A percentile compares a stretch with the other conserved stretches of the same genome.
phyloP scores from a whole-genome alignment of 2,329 filamentous ascomycete genomes.

The Septoria linicola region DNA sequence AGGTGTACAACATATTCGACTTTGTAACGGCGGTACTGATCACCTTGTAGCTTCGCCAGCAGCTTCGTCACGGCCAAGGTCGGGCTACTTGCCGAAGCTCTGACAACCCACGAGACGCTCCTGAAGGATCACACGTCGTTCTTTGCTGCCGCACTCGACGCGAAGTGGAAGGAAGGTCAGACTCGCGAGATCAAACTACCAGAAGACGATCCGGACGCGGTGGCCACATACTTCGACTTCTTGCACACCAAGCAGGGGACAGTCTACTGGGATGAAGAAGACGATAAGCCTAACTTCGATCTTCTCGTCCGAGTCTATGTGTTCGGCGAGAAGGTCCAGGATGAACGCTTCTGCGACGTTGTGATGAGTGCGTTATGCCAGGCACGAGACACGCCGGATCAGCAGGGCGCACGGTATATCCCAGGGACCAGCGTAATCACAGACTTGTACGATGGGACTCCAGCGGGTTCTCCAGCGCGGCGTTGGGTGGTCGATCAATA shows the following conservation, averaged over 20 bases:
- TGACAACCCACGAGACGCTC: conserved; percentile 13
- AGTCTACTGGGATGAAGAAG: neutral
- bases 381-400: neutral
- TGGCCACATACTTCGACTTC: conserved; percentile 9
- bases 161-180: conserved; percentile 15
- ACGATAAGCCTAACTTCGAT: neutral
- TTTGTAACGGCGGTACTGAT: neutral
- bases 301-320: neutral
- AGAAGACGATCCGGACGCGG: conserved; percentile 3
- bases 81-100: neutral
- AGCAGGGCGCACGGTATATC: neutral
- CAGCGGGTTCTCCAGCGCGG: no score
- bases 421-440: neutral
- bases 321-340: conserved; percentile 18
- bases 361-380: neutral
- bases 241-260: neutral
- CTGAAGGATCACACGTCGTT: conserved; percentile 3
- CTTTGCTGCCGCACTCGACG: conserved; percentile 12
- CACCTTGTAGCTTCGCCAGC: neutral
- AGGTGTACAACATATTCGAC: neutral
- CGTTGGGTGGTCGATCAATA: no score
- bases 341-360: conserved; percentile 6
- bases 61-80: conserved; percentile 11
- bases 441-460: neutral
- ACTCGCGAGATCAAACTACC: conserved; percentile 9